A percentile compares a stretch with the other conserved stretches of the same genome.
These are phyloP conservation scores for Ilyonectria robusta DNA, from an alignment of 2,329 filamentous ascomycete species.

Conservation along the genomic window DNA sequence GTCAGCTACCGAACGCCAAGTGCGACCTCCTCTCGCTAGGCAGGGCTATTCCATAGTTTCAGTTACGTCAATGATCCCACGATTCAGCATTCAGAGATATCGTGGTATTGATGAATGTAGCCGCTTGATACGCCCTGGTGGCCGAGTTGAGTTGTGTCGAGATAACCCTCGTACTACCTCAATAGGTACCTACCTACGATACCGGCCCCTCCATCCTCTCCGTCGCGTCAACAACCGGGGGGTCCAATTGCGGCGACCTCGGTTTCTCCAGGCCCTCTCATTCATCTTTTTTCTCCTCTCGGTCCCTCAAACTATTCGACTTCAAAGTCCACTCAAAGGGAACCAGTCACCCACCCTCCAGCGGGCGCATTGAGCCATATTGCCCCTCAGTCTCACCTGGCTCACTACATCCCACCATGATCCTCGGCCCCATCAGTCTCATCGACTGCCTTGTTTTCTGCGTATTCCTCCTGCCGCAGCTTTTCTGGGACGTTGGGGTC, in stretches of 20 bases:
- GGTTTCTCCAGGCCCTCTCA: neutral
- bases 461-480: slow-evolving; percentile 78
- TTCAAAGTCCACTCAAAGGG: neutral
- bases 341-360: neutral
- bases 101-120: neutral
- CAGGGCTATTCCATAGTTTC: slow-evolving; percentile 1
- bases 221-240: slow-evolving; percentile 1
- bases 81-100: neutral
- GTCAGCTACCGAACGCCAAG: slow-evolving; percentile 23
- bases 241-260: slow-evolving; percentile 7
- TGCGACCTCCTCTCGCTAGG: neutral
- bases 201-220: slow-evolving; percentile 16
- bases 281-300: neutral
- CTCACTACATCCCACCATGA: slow-evolving; percentile 66
- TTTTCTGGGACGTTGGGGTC: slow-evolving; percentile 77
- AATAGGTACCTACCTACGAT: slow-evolving; percentile 9
- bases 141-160: slow-evolving; percentile 10
- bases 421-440: slow-evolving; percentile 80
- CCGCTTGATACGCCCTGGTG: neutral
- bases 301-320: neutral
- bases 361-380: slow-evolving; percentile 18
- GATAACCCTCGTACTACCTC: slow-evolving; percentile 10
- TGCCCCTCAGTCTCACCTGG: slow-evolving; percentile 15
- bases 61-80: slow-evolving; percentile 12
- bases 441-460: slow-evolving; percentile 83